Conservation (phyloP, 2,329 filamentous ascomycete genomes). For the Paecilomyces fulvus region DNA sequence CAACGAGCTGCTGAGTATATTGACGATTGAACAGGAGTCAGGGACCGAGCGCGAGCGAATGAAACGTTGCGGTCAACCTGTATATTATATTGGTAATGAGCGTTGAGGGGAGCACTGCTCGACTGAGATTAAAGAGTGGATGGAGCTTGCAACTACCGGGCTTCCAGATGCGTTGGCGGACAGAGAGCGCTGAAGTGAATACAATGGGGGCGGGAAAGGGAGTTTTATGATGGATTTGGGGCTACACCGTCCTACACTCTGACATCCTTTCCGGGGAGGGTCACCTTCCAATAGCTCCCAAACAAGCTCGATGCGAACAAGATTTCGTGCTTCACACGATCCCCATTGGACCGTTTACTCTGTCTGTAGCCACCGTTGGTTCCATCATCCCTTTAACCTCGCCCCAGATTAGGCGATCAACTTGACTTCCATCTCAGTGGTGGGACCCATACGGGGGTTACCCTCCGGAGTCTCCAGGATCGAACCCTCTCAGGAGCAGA, state of each 20-base stretch:
- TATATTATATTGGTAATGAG: constrained; percentile 4
- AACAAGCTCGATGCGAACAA: not conserved
- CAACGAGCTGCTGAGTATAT: not conserved
- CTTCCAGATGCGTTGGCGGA: not conserved
- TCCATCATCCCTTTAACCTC: not conserved
- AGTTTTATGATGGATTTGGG: not conserved
- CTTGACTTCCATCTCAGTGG: not conserved
- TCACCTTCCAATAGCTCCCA: not conserved
- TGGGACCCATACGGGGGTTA: not conserved
- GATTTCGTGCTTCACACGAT: not conserved
- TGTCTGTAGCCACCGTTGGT: not conserved
- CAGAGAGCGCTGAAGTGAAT: not conserved
- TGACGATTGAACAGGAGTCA: constrained; percentile 2
- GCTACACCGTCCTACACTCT: not conserved
- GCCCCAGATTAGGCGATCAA: not conserved
- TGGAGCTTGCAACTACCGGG: not conserved
- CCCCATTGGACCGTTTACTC: not conserved
- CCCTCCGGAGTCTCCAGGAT: not conserved
- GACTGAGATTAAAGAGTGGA: not conserved
- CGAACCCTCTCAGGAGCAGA: not conserved
- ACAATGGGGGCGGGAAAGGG: not conserved
- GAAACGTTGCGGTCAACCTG: constrained; percentile 4
- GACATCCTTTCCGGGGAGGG: not conserved
- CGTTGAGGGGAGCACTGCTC: constrained; percentile 6
- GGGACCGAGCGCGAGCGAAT: constrained; percentile 8